Base-by-base conservation (phyloP, 2,329 filamentous ascomycete species). In the Colletotrichum spaethianum region DNA sequence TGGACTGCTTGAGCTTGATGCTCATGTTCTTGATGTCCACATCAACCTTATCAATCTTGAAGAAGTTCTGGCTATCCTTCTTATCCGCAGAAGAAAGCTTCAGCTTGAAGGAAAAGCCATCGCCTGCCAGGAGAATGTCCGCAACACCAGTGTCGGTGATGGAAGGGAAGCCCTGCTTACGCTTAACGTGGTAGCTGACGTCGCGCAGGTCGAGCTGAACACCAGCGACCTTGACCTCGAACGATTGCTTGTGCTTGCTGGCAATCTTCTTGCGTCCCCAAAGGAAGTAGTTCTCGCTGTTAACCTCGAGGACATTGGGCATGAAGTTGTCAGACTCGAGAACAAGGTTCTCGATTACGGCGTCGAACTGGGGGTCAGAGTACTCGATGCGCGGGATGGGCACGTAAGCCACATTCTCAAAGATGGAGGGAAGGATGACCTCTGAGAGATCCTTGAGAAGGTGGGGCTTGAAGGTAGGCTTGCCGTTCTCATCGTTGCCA, bases 281-380 rank as follows among this genome's bases (percentile, higher is more conserved):
- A 76, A 94, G 92, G 90, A 95, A 94, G 86, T 96, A 97, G 86
- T 98, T 96, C 85, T 98, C 95, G 80, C 91, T 96, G 71, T 92
- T 90, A 73, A 98, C 88, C 82, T 99, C 96, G 48, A 97, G 83
- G 6, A 96, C 88, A 77, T 99, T 99, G 74, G 96, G 96, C 84
- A 95, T 94, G 77, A 99, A 91, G 84, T 99, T 99, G 86, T 98
- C 95, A 75, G 94, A 95, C 85, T 99, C 96, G 63, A 99, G 89
- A 56, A 98, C 93, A 14, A 99, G 86, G 82, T 99, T 99, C 86
- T 99, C 96, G 55, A 99, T 90, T 60, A 98, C 90, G 60, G 93
- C 93, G 82, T 99, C 96, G 63, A 97, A 87, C 87, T 92, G 91
- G 2, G 89, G 88, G 77, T 98, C 96, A 1, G 91, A 93, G 79